Evolutionary conservation across 2,329 filamentous ascomycete species (phyloP), one percentile per base, ranked within the genome.

Genomic region (Zasmidium angulare): DNA sequence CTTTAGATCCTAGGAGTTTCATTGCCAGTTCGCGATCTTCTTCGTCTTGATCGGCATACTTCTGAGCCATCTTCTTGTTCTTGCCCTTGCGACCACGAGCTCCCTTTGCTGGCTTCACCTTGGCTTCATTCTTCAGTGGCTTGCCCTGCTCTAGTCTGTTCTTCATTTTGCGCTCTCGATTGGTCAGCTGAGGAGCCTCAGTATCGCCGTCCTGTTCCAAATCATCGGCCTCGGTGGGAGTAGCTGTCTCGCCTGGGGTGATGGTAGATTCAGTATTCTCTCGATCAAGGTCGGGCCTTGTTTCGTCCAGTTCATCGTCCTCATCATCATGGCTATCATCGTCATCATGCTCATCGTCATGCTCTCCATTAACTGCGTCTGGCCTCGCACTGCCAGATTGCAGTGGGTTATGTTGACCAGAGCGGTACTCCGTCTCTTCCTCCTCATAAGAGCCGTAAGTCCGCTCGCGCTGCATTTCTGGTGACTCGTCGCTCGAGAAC

Each of bases 31-130:
- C 85, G 12, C 92, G 90, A 70, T 99, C 95, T 75, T 96, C 93
- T 56, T 96, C 92, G 68, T 98, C 93, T 80, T 98, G 95, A 68
- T 96, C 81, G 49, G 89, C 93, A 77, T 99, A 99, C 74, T 96
- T 97, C 59, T 85, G 80, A 2, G 91, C 91, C 1, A 91, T 87
- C 74, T 95, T 96, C 79, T 96, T 96, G 47, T 88, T 87, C 73
- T 96, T 96, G 60, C 83, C 84, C 59, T 85, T 86, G 74, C 96
- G 91, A 26, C 92, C 91, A 58, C 93, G 87, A 71, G 54, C 58
- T 64, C 56, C 61, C 65, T 55, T 67, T 63, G 67, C 61, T 53
- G 56, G 61, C 53, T 55, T 66, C 48, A 53, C 63, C 29, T 56
- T 51, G 19, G 23, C 53, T 31, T 59, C 52, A 53, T 66, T 52